These are phyloP conservation scores for Starmerella asiatica DNA, from an alignment of 805 yeast genomes.

Conservation along the genomic window DNA sequence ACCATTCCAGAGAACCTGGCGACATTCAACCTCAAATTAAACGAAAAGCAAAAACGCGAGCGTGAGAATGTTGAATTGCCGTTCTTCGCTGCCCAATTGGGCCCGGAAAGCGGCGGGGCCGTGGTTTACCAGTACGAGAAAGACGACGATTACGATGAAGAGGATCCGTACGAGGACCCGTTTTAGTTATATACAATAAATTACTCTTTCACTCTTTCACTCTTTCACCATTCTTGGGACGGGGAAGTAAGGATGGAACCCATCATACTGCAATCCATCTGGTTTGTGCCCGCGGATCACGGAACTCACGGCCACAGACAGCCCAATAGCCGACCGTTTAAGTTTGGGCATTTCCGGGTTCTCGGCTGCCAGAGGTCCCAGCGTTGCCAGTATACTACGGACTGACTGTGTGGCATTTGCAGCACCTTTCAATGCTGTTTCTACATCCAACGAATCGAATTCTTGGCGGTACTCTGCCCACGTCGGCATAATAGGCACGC, in stretches of 20 bases:
- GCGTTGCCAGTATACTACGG: constrained; percentile 12
- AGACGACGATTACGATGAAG: constrained; percentile 96
- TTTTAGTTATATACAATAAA: constrained; percentile 33
- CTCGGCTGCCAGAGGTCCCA: constrained; percentile 13
- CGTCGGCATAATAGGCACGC: constrained; percentile 55
- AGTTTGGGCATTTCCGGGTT: constrained; percentile 18
- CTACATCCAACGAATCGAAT: constrained; percentile 13
- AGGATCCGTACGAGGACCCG: constrained; percentile 95
- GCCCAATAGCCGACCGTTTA: constrained; percentile 18
- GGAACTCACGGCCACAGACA: constrained; percentile 14
- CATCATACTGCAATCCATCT: constrained; percentile 22
- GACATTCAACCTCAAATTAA: constrained; percentile 73
- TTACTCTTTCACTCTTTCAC: background rate
- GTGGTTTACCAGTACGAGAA: constrained; percentile 90
- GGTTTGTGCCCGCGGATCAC: constrained; percentile 7
- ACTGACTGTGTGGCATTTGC: constrained; percentile 16
- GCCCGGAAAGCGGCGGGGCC: constrained; percentile 62
- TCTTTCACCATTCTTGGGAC: constrained; percentile 16
- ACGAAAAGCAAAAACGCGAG: constrained; percentile 59
- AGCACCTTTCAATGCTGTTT: constrained; percentile 20
- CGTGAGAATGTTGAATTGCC: constrained; percentile 81
- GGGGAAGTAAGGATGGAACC: constrained; percentile 39
- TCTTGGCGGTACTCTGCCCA: constrained; percentile 28
- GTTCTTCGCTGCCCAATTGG: constrained; percentile 72
- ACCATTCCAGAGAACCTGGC: constrained; percentile 56